A percentile compares a stretch with the other conserved stretches of the same genome.
These are phyloP conservation scores for Leptomonas seymouri DNA, from an alignment of 208 protist species.

Conservation along the genomic window DNA sequence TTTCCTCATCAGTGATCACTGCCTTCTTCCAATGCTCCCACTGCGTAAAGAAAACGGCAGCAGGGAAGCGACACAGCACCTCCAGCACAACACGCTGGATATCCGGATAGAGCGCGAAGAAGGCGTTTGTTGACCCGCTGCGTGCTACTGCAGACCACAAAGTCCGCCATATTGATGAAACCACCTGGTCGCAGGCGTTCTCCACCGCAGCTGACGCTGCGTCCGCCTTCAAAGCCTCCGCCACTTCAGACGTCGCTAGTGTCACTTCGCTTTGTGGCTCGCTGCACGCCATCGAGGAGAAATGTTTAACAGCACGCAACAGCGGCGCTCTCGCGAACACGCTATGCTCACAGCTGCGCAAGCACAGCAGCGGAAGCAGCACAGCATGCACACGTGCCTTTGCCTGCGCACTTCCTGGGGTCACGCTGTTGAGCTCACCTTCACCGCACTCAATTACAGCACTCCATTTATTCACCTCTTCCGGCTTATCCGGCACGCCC, in stretches of 20 bases:
- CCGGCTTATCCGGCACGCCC: neutral
- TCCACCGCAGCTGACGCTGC: neutral
- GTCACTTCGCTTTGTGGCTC: neutral
- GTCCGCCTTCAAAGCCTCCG: too few relatives aligned
- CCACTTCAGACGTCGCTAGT: neutral
- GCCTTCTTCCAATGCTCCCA: slow-evolving; percentile 17
- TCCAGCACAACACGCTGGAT: slow-evolving; percentile 49
- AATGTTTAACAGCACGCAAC: neutral
- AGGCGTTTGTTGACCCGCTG: neutral
- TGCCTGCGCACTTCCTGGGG: neutral
- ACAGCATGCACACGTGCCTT: slow-evolving; percentile 26
- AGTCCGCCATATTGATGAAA: slow-evolving; percentile 16
- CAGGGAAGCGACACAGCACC: slow-evolving; percentile 43
- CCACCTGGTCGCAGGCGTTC: neutral
- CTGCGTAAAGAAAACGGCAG: slow-evolving; percentile 27
- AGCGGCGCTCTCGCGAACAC: neutral
- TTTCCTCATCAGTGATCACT: neutral
- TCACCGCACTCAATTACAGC: neutral
- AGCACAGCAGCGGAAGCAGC: slow-evolving; percentile 59
- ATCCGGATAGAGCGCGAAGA: slow-evolving; percentile 26
- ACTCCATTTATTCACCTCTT: neutral
- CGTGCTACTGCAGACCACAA: slow-evolving; percentile 29
- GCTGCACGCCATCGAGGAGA: neutral
- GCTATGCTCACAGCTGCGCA: slow-evolving; percentile 42
- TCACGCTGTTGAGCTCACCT: neutral